These are phyloP conservation scores for Aspergillus thermomutatus DNA, from an alignment of 2,329 filamentous ascomycete species.

Conservation along the genomic window DNA sequence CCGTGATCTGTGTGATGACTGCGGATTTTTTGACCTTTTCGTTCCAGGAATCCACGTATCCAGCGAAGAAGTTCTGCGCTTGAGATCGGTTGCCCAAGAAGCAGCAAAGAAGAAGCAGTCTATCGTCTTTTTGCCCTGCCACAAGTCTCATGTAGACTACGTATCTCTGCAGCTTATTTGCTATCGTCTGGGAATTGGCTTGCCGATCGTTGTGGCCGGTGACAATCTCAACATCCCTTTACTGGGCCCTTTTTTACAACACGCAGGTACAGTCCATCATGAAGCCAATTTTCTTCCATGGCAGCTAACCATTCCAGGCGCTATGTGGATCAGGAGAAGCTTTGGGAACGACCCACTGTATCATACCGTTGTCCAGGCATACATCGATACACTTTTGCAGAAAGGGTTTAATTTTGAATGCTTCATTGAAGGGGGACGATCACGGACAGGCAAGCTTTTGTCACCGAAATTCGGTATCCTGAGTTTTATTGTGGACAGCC, in stretches of 20 bases:
- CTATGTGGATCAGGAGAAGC: conserved; percentile 91
- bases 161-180: conserved; percentile 93
- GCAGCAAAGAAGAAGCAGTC: conserved; percentile 87
- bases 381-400: conserved; percentile 88
- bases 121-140: conserved; percentile 92
- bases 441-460: conserved; percentile 86
- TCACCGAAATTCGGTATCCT: conserved; percentile 95
- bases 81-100: conserved; percentile 76
- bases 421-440: conserved; percentile 93
- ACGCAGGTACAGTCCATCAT: conserved; percentile 59
- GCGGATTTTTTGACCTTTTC: conserved; percentile 2
- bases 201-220: conserved; percentile 89
- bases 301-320: conserved; percentile 48
- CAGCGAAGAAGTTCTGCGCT: conserved; percentile 82
- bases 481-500: conserved; percentile 83
- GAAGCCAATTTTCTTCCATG: background rate
- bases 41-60: conserved; percentile 78
- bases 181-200: conserved; percentile 81
- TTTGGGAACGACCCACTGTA: conserved; percentile 93
- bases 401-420: conserved; percentile 94
- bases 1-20: background rate
- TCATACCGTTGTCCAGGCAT: conserved; percentile 87
- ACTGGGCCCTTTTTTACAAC: conserved; percentile 84
- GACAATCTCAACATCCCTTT: conserved; percentile 95
- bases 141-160: conserved; percentile 94